Conservation (phyloP, 2,329 filamentous ascomycete genomes). For the Aureobasidium pullulans region DNA sequence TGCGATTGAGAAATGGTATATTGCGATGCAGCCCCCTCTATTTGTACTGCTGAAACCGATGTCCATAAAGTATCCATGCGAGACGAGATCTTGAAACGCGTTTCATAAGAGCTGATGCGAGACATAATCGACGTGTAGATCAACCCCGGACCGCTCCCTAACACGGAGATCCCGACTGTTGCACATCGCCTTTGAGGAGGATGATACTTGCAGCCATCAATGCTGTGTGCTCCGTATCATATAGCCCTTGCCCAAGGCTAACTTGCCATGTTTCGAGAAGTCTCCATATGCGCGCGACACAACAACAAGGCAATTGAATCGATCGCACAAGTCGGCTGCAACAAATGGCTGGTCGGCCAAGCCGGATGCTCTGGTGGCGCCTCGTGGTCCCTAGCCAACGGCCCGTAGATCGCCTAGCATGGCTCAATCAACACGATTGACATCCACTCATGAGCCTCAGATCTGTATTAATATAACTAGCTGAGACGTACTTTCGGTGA, state of each 20-base stretch:
- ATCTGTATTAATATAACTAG: slow-evolving; percentile 6
- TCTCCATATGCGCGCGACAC: background rate
- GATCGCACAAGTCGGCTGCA: background rate
- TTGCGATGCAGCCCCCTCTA: background rate
- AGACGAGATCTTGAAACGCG: slow-evolving; percentile 1
- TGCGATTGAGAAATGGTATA: background rate
- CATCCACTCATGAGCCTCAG: slow-evolving; percentile 2
- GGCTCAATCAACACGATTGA: slow-evolving; percentile 4
- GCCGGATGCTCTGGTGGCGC: background rate
- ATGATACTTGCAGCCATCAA: background rate
- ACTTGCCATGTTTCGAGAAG: background rate
- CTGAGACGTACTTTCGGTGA: slow-evolving; percentile 10
- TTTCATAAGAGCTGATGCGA: slow-evolving; percentile 3
- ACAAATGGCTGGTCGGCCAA: slow-evolving; percentile 1
- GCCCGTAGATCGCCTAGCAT: background rate
- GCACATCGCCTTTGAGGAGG: background rate
- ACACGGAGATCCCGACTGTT: background rate
- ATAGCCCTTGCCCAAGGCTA: too few species aligned
- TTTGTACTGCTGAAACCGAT: slow-evolving; percentile 9
- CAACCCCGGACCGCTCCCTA: background rate
- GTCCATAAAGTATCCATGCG: background rate
- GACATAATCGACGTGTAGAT: slow-evolving; percentile 7
- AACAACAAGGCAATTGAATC: background rate
- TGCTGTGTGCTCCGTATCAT: too few species aligned
- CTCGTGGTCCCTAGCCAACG: background rate